A percentile compares a stretch with the other conserved stretches of the same genome.
These are phyloP conservation scores for Globisporangium acanthophoron DNA, from an alignment of 352 stramenopile species.

Conservation along the genomic window DNA sequence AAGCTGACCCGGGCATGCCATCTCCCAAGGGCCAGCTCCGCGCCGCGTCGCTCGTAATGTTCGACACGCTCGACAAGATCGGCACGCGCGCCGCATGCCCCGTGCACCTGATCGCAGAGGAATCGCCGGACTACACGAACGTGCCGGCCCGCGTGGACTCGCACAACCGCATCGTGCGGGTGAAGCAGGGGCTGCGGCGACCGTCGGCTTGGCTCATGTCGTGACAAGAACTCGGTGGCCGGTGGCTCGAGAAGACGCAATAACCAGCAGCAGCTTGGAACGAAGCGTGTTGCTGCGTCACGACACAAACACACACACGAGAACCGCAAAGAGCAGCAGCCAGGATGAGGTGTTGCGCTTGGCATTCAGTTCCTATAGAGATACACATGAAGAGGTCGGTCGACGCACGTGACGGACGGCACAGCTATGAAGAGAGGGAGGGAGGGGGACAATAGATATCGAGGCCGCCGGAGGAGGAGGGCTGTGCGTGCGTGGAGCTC, in stretches of 20 bases:
- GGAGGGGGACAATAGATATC: background rate
- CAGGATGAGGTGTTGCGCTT: background rate
- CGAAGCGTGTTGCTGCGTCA: background rate
- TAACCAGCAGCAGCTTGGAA: background rate
- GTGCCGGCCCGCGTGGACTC: conserved; percentile 49
- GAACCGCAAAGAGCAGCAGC: background rate
- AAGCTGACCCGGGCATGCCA: conserved; percentile 45
- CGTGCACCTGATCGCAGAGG: conserved; percentile 56
- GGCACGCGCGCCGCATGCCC: conserved; percentile 63
- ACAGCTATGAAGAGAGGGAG: background rate
- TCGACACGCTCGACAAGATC: conserved; percentile 77
- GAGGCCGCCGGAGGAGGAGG: background rate
- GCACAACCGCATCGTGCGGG: conserved; percentile 49
- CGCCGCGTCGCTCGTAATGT: conserved; percentile 39
- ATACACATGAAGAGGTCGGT: background rate
- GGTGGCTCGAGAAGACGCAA: too few species aligned
- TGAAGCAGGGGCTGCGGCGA: conserved; percentile 38
- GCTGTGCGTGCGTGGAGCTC: background rate
- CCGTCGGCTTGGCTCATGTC: conserved; percentile 49
- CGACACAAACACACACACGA: background rate
- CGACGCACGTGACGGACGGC: background rate
- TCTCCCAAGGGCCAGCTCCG: conserved; percentile 47
- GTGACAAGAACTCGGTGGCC: background rate
- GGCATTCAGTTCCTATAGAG: conserved; percentile 3
- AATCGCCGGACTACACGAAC: conserved; percentile 49